Evolutionary conservation across 2,329 filamentous ascomycete species (phyloP).

Genomic region (Neonectria punicea): DNA sequence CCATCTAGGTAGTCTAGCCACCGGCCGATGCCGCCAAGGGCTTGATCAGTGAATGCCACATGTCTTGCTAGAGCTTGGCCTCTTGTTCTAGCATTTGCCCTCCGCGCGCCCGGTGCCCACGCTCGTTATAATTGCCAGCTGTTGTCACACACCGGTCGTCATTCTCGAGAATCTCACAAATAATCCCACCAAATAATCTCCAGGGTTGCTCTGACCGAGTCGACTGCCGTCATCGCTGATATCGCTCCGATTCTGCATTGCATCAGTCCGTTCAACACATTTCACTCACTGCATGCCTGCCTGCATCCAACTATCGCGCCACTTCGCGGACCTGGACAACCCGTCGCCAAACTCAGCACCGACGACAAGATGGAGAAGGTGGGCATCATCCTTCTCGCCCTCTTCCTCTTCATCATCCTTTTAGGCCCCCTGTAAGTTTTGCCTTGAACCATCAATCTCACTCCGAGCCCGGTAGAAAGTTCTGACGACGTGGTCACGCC

Average conservation of each 20-base stretch:
- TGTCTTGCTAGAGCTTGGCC: slow-evolving; percentile 1
- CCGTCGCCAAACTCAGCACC: background rate
- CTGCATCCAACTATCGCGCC: slow-evolving; percentile 11
- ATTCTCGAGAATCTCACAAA: background rate
- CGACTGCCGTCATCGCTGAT: background rate
- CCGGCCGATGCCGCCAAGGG: background rate
- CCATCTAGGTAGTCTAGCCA: slow-evolving; percentile 1
- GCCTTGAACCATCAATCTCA: background rate
- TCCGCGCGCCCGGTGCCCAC: slow-evolving; percentile 7
- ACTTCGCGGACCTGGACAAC: background rate
- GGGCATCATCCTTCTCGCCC: slow-evolving; percentile 39
- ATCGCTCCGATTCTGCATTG: background rate
- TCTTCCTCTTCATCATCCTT: slow-evolving; percentile 37
- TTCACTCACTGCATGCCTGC: background rate
- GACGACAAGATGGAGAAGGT: slow-evolving; percentile 37
- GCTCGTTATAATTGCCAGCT: slow-evolving; percentile 17
- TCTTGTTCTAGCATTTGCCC: background rate
- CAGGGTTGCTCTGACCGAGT: background rate
- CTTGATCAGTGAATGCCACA: slow-evolving; percentile 10
- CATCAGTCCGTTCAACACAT: background rate
- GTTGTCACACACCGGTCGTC: background rate
- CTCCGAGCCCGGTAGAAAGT: background rate
- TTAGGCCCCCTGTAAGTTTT: slow-evolving; percentile 36
- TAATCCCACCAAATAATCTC: background rate
- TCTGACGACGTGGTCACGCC: slow-evolving; percentile 5